phyloP scores from a whole-genome alignment of 306 rosid species.

The Canavalia ensiformis region DNA sequence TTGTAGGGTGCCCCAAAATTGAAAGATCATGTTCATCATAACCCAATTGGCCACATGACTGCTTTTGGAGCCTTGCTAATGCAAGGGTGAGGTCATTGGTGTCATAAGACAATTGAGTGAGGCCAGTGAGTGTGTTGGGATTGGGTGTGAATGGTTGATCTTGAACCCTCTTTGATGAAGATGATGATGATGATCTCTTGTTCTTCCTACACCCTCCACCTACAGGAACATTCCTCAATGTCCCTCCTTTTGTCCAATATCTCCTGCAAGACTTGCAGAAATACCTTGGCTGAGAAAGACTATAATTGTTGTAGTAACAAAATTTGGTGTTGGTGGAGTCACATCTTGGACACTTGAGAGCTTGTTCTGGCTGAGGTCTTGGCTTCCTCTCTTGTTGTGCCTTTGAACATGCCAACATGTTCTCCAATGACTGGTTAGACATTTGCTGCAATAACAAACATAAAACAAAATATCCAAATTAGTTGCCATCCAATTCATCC shows the following conservation, averaged over 20 bases:
- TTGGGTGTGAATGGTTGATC: slow-evolving; percentile 69
- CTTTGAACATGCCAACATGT: slow-evolving; percentile 78
- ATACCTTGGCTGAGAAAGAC: slow-evolving; percentile 93
- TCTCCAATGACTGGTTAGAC: slow-evolving; percentile 73
- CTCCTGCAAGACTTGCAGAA: slow-evolving; percentile 97
- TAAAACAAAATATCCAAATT: slow-evolving; percentile 15
- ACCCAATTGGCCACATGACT: slow-evolving; percentile 67
- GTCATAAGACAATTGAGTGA: slow-evolving; percentile 65
- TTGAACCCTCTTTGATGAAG: slow-evolving; percentile 66
- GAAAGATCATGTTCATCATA: slow-evolving; percentile 69
- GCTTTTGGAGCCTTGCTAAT: slow-evolving; percentile 82
- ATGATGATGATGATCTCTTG: slow-evolving; percentile 72
- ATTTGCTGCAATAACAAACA: slow-evolving; percentile 69
- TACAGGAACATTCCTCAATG: slow-evolving; percentile 94
- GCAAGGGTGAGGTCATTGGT: slow-evolving; percentile 82
- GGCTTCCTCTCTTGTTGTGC: slow-evolving; percentile 71
- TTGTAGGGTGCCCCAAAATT: slow-evolving; percentile 52
- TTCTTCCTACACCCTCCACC: slow-evolving; percentile 99
- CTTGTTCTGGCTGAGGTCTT: slow-evolving; percentile 88
- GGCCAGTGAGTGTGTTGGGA: slow-evolving; percentile 52
- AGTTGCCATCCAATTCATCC: slow-evolving; percentile 7
- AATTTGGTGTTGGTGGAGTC: slow-evolving; percentile 94
- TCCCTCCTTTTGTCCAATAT: slow-evolving; percentile 99
- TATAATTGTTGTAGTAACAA: slow-evolving; percentile 98
- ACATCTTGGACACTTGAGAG: slow-evolving; percentile 90